Conservation (phyloP, 441 rosid species). For the Populus trichocarpa region DNA sequence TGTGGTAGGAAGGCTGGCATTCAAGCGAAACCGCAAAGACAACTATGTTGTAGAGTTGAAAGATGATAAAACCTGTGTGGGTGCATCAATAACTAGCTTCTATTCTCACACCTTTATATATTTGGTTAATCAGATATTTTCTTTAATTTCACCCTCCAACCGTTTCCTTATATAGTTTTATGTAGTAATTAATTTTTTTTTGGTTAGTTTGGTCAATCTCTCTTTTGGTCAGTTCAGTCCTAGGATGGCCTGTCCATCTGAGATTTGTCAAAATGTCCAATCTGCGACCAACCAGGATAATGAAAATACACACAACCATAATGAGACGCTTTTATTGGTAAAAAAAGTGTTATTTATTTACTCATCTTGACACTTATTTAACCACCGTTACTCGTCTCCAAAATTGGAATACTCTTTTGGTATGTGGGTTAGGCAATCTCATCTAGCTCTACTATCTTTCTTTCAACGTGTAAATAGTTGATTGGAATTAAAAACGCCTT, state of each 20-base stretch:
- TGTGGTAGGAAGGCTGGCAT: constrained; percentile 51
- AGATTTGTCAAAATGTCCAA: neutral
- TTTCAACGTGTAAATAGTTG: neutral
- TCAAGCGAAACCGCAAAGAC: constrained; percentile 44
- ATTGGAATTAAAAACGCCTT: neutral
- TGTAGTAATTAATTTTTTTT: neutral
- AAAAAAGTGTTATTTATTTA: neutral
- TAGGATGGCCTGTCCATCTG: neutral
- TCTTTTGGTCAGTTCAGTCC: neutral
- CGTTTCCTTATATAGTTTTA: neutral
- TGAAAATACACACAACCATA: neutral
- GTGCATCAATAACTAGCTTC: constrained; percentile 23
- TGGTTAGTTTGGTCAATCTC: neutral
- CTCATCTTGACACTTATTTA: neutral
- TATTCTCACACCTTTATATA: constrained; percentile 6
- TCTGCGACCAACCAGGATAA: neutral
- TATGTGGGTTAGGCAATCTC: neutral
- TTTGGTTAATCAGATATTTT: neutral
- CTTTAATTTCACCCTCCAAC: neutral
- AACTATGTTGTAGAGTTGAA: constrained; percentile 35
- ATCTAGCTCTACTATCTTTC: neutral
- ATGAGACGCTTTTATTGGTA: neutral
- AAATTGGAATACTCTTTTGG: neutral
- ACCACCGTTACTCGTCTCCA: neutral
- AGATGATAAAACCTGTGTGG: constrained; percentile 45